Conservation (phyloP, 1,139 yeast genomes). For the Wickerhamomyces sp. region DNA sequence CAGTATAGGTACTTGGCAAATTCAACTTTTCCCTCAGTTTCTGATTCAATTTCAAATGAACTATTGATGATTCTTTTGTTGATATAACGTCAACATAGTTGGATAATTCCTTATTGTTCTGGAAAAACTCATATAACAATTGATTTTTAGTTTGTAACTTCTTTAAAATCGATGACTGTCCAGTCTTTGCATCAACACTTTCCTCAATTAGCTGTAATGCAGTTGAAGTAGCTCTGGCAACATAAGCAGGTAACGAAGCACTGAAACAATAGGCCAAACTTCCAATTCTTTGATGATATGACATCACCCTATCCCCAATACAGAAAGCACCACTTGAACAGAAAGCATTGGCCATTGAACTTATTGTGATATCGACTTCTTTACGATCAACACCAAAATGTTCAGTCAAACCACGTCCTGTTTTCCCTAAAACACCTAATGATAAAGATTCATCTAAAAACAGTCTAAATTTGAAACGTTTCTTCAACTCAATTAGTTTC, state of each 20-base stretch:
- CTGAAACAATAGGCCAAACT: conserved; percentile 89
- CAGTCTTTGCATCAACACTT: conserved; percentile 16
- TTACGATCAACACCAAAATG: conserved; percentile 54
- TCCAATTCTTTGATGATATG: conserved; percentile 87
- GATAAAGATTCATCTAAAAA: conserved; percentile 85
- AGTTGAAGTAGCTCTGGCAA: conserved; percentile 68
- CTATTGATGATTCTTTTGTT: conserved; percentile 54
- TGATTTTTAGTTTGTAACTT: conserved; percentile 33
- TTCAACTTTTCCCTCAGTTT: conserved; percentile 27
- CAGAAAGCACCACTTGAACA: conserved; percentile 97
- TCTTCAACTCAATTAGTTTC: conserved; percentile 66
- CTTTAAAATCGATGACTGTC: conserved; percentile 29
- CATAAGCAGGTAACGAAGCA: conserved; percentile 91
- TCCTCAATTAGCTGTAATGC: conserved; percentile 45
- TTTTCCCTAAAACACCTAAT: conserved; percentile 76
- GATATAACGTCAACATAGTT: conserved; percentile 51
- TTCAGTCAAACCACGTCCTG: conserved; percentile 86
- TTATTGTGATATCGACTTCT: conserved; percentile 79
- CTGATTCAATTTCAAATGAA: conserved; percentile 53
- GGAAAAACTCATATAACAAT: conserved; percentile 34
- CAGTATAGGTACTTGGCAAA: conserved; percentile 20
- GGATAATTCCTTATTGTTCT: conserved; percentile 27
- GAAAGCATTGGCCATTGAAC: conserved; percentile 76
- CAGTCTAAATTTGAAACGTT: conserved; percentile 77
- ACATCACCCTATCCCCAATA: conserved; percentile 79